Evolutionary conservation across 345 rosid genomes (phyloP), one percentile per base, ranked within the genome.

Genomic region (Stellera chamaejasme): DNA sequence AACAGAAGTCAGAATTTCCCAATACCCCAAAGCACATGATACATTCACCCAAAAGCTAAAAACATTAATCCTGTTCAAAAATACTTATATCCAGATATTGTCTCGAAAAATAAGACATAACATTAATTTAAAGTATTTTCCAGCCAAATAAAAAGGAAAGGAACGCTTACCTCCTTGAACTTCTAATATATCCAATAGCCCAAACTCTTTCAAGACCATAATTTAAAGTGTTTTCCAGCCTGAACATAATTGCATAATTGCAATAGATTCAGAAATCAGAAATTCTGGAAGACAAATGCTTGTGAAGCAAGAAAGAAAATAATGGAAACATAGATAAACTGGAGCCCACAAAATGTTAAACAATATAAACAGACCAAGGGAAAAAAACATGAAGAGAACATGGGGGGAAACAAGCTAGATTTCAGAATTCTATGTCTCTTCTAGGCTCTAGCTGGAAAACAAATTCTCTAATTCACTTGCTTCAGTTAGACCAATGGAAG

Each of bases 141-240:
- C 2, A 46, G 8, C 23, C 23, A 11, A 3, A 39, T 16, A 0
- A 44, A 48, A 13, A 23, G 45, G 53, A 54, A 36, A 48, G 48
- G 27, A 48, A 56, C 55, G 69, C 85, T 73, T 73, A 91, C 96
- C 87, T 77, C 54, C 81, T 82, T 50, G 92, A 85, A 27, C 85
- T 68, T 73, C 80, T 91, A 69, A 72, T 69, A 69, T 70, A 76
- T 48, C 85, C 96, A 28, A 85, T 58, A 27, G 85, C 75, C 98
- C 96, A 85, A 53, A 88, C 98, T 67, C 98, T 72, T 70, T 76
- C 90, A 62, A 91, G 85, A 48, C 90, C 95, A 56, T 80, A 88
- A 63, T 80, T 84, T 69, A 84, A 66, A 47, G 90, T 88, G 58
- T 84, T 80, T 76, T 88, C 96, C 11, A 70, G 75, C 70, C 73